These are phyloP conservation scores for Zygoascus sp. DNA, from an alignment of 1,139 yeast genomes.

Conservation along the genomic window DNA sequence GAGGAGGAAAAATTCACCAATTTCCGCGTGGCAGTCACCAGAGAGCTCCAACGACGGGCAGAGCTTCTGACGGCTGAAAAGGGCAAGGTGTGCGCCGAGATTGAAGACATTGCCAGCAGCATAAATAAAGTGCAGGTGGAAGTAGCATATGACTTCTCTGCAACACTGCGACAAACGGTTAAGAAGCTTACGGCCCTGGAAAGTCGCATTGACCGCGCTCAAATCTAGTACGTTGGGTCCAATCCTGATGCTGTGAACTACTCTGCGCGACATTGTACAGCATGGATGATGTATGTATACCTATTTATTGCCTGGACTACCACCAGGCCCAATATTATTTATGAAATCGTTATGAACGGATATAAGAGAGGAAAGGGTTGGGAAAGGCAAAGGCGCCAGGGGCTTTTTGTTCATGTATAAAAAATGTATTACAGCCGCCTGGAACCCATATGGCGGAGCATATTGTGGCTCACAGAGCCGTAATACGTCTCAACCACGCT, in stretches of 20 bases:
- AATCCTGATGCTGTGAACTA: too few species aligned
- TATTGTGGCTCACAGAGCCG: constrained; percentile 3
- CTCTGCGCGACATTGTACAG: not conserved
- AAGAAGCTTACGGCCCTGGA: constrained; percentile 4
- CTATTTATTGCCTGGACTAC: not conserved
- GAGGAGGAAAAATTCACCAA: constrained; percentile 3
- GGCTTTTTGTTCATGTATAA: not conserved
- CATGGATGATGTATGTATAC: too few species aligned
- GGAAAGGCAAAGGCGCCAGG: too few species aligned
- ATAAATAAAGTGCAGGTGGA: constrained; percentile 7
- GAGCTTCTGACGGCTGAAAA: not conserved
- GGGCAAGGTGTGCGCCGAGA: not conserved
- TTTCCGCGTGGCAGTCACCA: constrained; percentile 9
- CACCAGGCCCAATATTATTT: too few species aligned
- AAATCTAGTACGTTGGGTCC: not conserved
- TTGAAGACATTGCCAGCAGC: constrained; percentile 6
- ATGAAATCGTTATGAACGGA: too few species aligned
- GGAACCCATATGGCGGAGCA: not conserved
- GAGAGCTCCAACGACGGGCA: constrained; percentile 10
- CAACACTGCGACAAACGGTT: not conserved
- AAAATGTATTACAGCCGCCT: not conserved
- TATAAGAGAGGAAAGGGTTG: too few species aligned
- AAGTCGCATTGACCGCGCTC: not conserved
- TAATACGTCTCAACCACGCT: constrained; percentile 15
- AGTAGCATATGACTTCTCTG: not conserved